Evolutionary conservation across 2,329 filamentous ascomycete genomes (phyloP).

Genomic region (Incumbomyces lentus): DNA sequence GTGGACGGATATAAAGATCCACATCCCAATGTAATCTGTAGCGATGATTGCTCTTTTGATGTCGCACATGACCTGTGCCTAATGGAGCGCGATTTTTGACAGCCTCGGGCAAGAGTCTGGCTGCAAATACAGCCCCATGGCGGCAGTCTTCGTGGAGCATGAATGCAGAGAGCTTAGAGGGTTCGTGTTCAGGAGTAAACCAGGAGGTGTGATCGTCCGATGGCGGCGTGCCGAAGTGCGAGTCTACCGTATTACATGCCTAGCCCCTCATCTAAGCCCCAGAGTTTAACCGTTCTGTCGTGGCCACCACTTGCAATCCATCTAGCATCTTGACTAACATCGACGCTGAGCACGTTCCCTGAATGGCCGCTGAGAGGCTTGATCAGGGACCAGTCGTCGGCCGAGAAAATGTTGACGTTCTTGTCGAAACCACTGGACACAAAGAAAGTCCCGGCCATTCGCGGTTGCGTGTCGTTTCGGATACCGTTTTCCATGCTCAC

Average conservation of each 20-base stretch:
- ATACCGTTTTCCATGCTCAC: conserved; percentile 11
- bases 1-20: too few relatives aligned
- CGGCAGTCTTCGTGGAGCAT: too few relatives aligned
- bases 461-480: conserved; percentile 37
- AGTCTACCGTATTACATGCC: conserved; percentile 15
- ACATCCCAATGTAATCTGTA: too few relatives aligned
- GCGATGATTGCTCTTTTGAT: too few relatives aligned
- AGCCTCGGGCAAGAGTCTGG: too few relatives aligned
- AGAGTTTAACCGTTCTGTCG: conserved; percentile 90
- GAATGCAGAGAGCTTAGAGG: too few relatives aligned
- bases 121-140: too few relatives aligned
- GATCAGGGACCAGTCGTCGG: conserved; percentile 86
- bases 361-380: conserved; percentile 85
- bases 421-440: conserved; percentile 87
- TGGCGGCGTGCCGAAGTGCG: background rate
- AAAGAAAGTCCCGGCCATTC: conserved; percentile 84
- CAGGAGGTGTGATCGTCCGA: background rate
- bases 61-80: too few relatives aligned
- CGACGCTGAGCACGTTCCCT: conserved; percentile 81
- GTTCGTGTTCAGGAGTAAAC: background rate
- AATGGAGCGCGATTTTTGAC: too few relatives aligned
- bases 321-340: conserved; percentile 72
- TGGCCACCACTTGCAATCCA: conserved; percentile 95
- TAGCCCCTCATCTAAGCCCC: conserved; percentile 72
- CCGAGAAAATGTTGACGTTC: conserved; percentile 89